Evolutionary conservation across 1,284 basidiomycete genomes (phyloP), one percentile per base, ranked within the genome.

Genomic region (Naganishia albida): DNA sequence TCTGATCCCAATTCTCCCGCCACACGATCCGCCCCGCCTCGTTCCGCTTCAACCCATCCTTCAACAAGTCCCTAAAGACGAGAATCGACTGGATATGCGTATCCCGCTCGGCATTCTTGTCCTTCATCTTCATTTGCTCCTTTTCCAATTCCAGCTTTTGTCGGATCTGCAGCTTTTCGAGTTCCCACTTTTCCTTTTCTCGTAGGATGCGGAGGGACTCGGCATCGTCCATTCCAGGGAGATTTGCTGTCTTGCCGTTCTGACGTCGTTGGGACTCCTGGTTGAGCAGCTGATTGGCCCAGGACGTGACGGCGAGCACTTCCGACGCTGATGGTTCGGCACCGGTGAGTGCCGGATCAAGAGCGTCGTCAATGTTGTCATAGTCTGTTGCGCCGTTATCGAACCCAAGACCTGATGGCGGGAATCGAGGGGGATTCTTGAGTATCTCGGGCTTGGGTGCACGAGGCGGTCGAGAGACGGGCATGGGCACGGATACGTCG

Each of bases 21-120:
- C 46, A 60, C 34, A 60, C 57, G n/a, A 60, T 50, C 46, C 46
- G 49, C n/a, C 57, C 57, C 20, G 57, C 57, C 38, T 50, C 15
- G 18, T 60, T 60, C 46, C 25, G 34, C 20, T 20, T 60, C 46
- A 60, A 50, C 10, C 57, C 57, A 40, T 60, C 57, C 57, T 60
- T 60, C 46, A 60, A 40, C 46, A 60, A 40, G 26, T 60, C 57
- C 23, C 57, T 13, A 26, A 60, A 60, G n/a, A 60, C 57, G 38
- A 60, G 46, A 40, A 60, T 60, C 46, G 57, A 60, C 48, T 60
- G 57, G 26, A 60, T 48, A 60, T 60, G 57, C 38, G 57, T 72
- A 40, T 67, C 67, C 26, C 66, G 64, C 54, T 66, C 59, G 13
- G 65, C 57, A 48, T 70, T 70, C 43, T 63, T 63, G 13, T 48